Base-by-base conservation (phyloP, 768 basidiomycete species). In the Asterophora parasitica region DNA sequence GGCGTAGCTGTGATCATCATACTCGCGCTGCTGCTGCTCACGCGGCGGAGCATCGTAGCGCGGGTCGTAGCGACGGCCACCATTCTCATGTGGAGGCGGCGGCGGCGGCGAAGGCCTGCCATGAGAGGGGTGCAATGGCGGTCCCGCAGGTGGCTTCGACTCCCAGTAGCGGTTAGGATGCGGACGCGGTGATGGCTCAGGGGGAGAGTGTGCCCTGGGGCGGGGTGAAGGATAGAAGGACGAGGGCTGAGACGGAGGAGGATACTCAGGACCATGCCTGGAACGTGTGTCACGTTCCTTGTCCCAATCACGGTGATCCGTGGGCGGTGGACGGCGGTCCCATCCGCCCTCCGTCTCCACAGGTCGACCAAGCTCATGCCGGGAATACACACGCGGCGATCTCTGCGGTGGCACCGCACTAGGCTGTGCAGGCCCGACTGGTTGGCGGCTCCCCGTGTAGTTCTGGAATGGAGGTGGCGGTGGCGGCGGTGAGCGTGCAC, bases 61-160 rank as follows among this genome's bases (percentile, higher is more conserved):
- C 5, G 83, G 83, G 55, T 87, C 85, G 52, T 87, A 88, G 13
- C 85, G 72, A 53, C 79, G 71, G 12, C 64, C 67, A 0, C 73
- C 58, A 20, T 62, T 69, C 42, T 80, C 80, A 9, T 69, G 68
- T 26, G 67, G 69, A 8, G 63, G 61, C 7, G 65, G 67, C 2
- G 61, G 64, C 19, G 63, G 69, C 43, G 70, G 65, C 4, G 68
- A 64, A 27, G 61, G 62, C 35, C 67, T 59, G 26, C 60, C 49
- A 40, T 61, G 65, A 30, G 68, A 55, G 10, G 65, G 44, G 46
- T 59, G 59, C 66, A 4, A 23, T 23, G 47, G 46, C 6, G 61
- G 60, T 19, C 59, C 58, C 11, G 66, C 67, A 1, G 70, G 61
- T 2, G 77, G 79, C 59, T 81, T 83, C 27, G 75, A 64, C 12